Percentiles rank a stretch among this genome's conserved stretches.
Conservation (phyloP, 139 green algal genomes). For the Chlamydomonas sp. region DNA sequence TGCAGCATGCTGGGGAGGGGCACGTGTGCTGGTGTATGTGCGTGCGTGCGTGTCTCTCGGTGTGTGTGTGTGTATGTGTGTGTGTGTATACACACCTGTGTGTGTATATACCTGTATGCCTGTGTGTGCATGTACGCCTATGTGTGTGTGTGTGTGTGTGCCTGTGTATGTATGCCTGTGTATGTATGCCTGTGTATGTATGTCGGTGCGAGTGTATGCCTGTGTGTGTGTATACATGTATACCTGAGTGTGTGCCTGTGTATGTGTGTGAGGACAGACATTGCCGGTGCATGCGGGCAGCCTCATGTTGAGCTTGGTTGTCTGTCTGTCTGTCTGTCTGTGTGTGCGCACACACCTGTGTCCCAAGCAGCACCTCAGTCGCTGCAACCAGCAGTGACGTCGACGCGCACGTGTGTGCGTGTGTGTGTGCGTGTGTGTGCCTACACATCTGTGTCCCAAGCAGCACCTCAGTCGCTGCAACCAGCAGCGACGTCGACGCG, state of each 20-base stretch:
- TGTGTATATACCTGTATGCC: no score
- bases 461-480: no score
- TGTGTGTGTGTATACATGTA: constrained; percentile 17
- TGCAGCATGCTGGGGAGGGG: background rate
- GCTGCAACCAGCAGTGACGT: no score
- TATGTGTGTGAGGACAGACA: no score
- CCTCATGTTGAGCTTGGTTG: no score
- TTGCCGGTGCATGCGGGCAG: no score
- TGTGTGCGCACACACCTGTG: constrained; percentile 2
- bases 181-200: constrained; percentile 2
- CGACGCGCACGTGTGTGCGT: constrained; percentile 14
- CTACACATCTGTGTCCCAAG: background rate
- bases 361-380: no score
- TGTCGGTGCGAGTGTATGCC: no score
- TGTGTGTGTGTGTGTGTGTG: constrained; percentile 12
- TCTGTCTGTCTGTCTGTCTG: constrained; percentile 13
- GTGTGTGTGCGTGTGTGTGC: constrained; percentile 14
- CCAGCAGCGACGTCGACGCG: background rate
- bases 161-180: constrained; percentile 15
- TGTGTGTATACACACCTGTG: constrained; percentile 11
- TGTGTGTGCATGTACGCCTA: constrained; percentile 11
- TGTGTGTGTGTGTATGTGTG: constrained; percentile 15
- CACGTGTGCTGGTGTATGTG: constrained; percentile 6
- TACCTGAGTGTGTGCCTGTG: constrained; percentile 13
- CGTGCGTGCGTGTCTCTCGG: background rate